Evolutionary conservation across 148 eudicot genomes (phyloP).

Genomic region (Mesembryanthemum crystallinum): DNA sequence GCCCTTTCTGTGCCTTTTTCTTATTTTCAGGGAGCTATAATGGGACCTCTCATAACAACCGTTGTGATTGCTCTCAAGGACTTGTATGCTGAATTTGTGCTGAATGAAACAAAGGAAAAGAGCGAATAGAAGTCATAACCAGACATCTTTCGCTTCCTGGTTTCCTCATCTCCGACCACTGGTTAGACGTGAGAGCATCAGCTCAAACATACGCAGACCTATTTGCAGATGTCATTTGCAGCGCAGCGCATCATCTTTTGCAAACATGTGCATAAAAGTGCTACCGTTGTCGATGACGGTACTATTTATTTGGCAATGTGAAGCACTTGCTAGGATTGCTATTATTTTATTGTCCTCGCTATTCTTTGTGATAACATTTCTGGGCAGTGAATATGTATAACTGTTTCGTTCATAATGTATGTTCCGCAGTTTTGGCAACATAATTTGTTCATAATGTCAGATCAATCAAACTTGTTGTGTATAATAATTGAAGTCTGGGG

Average conservation of each 20-base stretch:
- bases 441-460: not conserved
- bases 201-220: not conserved
- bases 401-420: not conserved
- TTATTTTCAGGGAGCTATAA: constrained; percentile 74
- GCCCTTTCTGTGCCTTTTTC: not conserved
- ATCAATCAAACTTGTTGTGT: not conserved
- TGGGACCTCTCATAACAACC: constrained; percentile 91
- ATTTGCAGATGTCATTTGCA: not conserved
- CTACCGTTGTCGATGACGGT: not conserved
- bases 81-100: constrained; percentile 78
- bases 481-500: not conserved
- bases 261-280: not conserved
- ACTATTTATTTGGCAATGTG: not conserved
- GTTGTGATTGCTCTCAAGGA: constrained; percentile 89
- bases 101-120: constrained; percentile 60
- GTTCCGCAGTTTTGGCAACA: not conserved
- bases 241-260: not conserved
- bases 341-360: not conserved
- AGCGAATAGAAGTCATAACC: constrained; percentile 26
- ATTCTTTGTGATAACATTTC: not conserved
- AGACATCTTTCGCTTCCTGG: not conserved
- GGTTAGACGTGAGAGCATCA: not conserved
- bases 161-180: not conserved
- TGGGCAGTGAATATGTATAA: too few species aligned
- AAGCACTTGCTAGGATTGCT: not conserved